Base-by-base conservation (phyloP, 2,329 filamentous ascomycete species). In the Mycocentrospora acerina region DNA sequence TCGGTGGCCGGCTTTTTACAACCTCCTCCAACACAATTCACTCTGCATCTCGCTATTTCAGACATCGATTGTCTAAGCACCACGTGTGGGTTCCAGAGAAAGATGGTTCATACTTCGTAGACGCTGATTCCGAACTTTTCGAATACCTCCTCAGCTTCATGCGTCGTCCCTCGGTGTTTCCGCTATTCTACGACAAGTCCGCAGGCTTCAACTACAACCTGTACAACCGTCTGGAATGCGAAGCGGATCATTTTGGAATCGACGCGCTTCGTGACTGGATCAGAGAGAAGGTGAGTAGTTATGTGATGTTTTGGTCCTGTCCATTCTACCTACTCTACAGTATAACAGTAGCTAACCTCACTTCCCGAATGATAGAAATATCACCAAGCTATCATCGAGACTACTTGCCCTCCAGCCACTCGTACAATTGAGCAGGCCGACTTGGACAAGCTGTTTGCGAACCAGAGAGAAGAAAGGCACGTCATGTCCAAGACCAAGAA, bases 21-120 rank as follows among this genome's bases (percentile, higher is more conserved):
- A 40, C 42, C 12, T 36, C 37, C 0, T 14, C 24, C 6, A 31
- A 32, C 12, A 46, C 34, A 2, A 44, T 58, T 4, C 25, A n/a
- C 12, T 14, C 28, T 2, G 38, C 40, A 10, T 53, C 53, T 4
- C 40, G 34, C 2, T 29, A 44, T 14, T 54, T 55, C 25, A 12
- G 22, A 3, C 14, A 4, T 15, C 38, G 38, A 22, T 25, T 49
- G 0, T 46, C 42, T 14, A 33, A 22, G 2, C 17, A 32, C n/a
- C 46, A 32, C 27, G 17, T 17, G 2, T 45, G 48, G 46, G 22
- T 14, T 3, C 42, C 45, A 8, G 22, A 53, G 24, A 10, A 19
- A 0, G 46, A 70, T 15, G 64, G 61, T 0, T 57, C 59, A 0
- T 65, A 65, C 46, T 72, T 71, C 48, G 36, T 74, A 14, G 69